Conservation (phyloP, 106 monocot species). For the Acanthochlamys bracteata region DNA sequence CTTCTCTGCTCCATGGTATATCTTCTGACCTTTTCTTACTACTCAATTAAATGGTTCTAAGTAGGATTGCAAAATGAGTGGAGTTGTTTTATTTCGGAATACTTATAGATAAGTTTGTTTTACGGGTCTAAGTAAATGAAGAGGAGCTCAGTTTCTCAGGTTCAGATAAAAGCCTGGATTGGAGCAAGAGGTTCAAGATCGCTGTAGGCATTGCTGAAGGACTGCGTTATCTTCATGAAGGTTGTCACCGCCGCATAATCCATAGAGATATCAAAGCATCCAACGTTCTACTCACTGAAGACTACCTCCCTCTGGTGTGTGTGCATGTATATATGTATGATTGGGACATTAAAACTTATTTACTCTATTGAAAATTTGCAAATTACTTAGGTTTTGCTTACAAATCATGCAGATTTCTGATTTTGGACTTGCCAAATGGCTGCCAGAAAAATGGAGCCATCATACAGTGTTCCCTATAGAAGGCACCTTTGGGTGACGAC, state of each 20-base stretch:
- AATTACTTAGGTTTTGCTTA: neutral
- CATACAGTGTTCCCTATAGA: conserved; percentile 92
- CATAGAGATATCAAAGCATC: conserved; percentile 98
- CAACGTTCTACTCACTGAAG: conserved; percentile 81
- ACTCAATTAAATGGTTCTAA: neutral
- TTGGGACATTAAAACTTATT: too few relatives aligned
- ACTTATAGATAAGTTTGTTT: too few relatives aligned
- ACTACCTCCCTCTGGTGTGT: conserved; percentile 80
- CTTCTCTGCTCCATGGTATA: conserved; percentile 87
- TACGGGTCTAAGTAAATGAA: conserved; percentile 10
- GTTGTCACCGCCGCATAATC: conserved; percentile 86
- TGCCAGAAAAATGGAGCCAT: conserved; percentile 78
- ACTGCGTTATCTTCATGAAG: conserved; percentile 78
- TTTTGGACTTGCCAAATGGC: conserved; percentile 98
- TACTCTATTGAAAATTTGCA: too few relatives aligned
- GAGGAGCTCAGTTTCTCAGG: conserved; percentile 39
- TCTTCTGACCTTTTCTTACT: conserved; percentile 1
- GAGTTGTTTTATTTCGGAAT: too few relatives aligned
- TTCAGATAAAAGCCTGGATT: conserved; percentile 49
- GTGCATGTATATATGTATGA: neutral
- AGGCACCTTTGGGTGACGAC: conserved; percentile 86
- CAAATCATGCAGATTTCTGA: conserved; percentile 70
- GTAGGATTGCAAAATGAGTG: neutral
- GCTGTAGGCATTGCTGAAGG: conserved; percentile 88
- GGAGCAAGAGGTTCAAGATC: conserved; percentile 74